Conservation (phyloP, 2,329 filamentous ascomycete species). For the Akanthomyces lecanii region DNA sequence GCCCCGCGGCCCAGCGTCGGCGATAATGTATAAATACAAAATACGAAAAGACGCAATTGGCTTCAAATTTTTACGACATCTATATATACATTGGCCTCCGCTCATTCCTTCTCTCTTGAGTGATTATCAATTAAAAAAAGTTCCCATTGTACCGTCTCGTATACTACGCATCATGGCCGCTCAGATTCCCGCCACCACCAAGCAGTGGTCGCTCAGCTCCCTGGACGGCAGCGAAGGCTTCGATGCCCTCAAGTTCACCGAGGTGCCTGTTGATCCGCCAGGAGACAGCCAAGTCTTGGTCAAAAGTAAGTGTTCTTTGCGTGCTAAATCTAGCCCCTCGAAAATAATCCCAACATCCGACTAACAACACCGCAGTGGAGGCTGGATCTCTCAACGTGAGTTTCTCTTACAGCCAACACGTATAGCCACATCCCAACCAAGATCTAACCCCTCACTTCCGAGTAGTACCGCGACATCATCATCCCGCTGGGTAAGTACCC, state of each 20-base stretch:
- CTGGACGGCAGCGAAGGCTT: constrained; percentile 42
- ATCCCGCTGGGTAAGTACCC: constrained; percentile 47
- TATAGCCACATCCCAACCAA: too few relatives aligned
- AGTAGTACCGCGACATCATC: constrained; percentile 47
- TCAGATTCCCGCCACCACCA: constrained; percentile 36
- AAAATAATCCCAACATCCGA: not conserved
- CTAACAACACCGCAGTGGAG: constrained; percentile 31
- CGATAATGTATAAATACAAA: not conserved
- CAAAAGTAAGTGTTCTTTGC: constrained; percentile 39
- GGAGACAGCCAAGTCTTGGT: constrained; percentile 71
- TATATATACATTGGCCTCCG: too few relatives aligned
- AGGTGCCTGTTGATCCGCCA: constrained; percentile 54
- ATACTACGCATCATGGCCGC: not conserved
- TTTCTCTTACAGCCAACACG: too few relatives aligned
- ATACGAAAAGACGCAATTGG: not conserved
- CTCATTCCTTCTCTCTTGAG: too few relatives aligned
- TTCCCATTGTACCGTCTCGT: not conserved
- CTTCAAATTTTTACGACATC: not conserved
- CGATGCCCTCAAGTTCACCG: constrained; percentile 53
- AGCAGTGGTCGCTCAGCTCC: constrained; percentile 53
- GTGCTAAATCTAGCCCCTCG: too few relatives aligned
- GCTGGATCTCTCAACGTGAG: constrained; percentile 48
- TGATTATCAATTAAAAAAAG: too few relatives aligned
- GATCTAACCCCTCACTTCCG: not conserved
- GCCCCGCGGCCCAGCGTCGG: not conserved